Evolutionary conservation across 148 eudicot species (phyloP), one percentile per base, ranked within the genome.

Genomic region (Amaranthus hypochondriacus): DNA sequence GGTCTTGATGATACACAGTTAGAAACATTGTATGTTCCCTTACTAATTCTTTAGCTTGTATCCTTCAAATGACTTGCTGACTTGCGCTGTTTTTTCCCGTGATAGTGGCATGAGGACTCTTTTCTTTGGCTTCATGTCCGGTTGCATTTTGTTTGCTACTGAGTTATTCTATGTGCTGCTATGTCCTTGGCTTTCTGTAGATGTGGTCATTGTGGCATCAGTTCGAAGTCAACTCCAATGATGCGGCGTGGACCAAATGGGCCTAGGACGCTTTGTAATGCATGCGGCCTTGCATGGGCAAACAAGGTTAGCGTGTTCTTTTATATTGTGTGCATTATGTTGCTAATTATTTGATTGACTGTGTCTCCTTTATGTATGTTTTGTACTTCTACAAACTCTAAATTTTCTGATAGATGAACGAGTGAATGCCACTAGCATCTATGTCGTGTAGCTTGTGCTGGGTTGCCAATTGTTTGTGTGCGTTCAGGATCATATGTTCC

Each of bases 211-310:
- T 92, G 97, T 73, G 88, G 95, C 53, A 76, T 69, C 14, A 84
- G 84, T 72, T 84, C 90, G 48, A 84, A 71, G 62, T 76, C 82
- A 6, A 89, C 97, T 48, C 95, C 97, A 11, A 84, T 88, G 92
- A 92, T 92, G 97, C 92, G 97, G 48, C 85, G 89, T 58, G 97
- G 97, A 66, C 97, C 97, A 53, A 83, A 69, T 76, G 97, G 97
- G 53, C 97, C 96, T 21, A 88, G 89, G 79, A 90, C 95, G 55
- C 92, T 92, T 51, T 92, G 97, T 83, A 92, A 92, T 83, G 97
- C 97, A 49, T 92, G 97, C 70, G 97, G 97, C 52, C 87, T 92
- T 63, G 79, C 78, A 56, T 92, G 97, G 97, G 92, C 92, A 74
- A 90, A 85, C 75, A 92, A 86, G 94, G 94, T 89, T 46, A 50